phyloP scores from a whole-genome alignment of 2,329 filamentous ascomycete species.

The Phialophora chinensis region DNA sequence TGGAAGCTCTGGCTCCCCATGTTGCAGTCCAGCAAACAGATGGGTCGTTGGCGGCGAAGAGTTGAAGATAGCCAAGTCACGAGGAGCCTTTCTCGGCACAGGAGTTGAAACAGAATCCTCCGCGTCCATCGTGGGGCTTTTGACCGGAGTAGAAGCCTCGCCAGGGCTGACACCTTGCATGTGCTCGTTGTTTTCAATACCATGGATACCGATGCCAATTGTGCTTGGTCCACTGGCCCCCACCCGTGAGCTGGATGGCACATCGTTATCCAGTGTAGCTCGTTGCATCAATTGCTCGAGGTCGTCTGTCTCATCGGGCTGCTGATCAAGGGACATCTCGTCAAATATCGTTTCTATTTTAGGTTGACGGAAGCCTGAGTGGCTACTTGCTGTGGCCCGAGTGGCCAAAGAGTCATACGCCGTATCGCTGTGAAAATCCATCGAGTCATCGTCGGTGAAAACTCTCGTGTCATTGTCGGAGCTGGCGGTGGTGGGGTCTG shows the following conservation, averaged over 20 bases:
- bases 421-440: constrained; percentile 66
- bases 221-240: constrained; percentile 3
- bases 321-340: constrained; percentile 46
- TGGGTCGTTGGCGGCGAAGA: constrained; percentile 30
- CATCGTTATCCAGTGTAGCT: constrained; percentile 29
- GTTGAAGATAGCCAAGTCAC: constrained; percentile 19
- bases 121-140: constrained; percentile 22
- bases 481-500: constrained; percentile 63
- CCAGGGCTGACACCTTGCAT: constrained; percentile 24
- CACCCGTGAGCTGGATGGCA: background rate
- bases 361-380: constrained; percentile 60
- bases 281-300: constrained; percentile 37
- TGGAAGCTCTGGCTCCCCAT: constrained; percentile 31
- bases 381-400: constrained; percentile 60
- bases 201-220: constrained; percentile 33
- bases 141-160: constrained; percentile 32
- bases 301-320: constrained; percentile 7
- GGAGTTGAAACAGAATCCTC: constrained; percentile 33
- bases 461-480: constrained; percentile 66
- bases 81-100: constrained; percentile 25
- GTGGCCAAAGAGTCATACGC: constrained; percentile 68
- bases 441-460: constrained; percentile 66
- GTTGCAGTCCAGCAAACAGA: constrained; percentile 16
- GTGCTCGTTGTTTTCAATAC: constrained; percentile 24
- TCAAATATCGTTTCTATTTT: constrained; percentile 70